Evolutionary conservation across 2,329 filamentous ascomycete species (phyloP).

Genomic region (Alternaria tenuissima): DNA sequence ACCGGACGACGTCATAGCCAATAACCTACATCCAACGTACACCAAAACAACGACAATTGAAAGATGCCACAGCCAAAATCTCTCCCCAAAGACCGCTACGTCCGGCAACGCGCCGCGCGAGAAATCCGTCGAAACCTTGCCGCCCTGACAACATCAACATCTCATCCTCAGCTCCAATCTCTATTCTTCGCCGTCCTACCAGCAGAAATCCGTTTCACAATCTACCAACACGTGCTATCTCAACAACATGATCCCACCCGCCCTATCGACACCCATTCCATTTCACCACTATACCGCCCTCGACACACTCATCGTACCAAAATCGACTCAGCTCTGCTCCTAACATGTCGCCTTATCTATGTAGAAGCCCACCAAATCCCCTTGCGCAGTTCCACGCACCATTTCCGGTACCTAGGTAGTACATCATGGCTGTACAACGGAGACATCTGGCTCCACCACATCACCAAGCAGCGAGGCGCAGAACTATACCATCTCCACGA

Average conservation of each 20-base stretch:
- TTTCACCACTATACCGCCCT: constrained; percentile 26
- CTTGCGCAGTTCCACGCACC: constrained; percentile 39
- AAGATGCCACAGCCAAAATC: constrained; percentile 9
- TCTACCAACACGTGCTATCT: constrained; percentile 24
- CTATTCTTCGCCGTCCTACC: constrained; percentile 34
- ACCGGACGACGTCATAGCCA: not conserved
- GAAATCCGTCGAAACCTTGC: constrained; percentile 26
- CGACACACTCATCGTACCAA: constrained; percentile 42
- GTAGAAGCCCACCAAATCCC: constrained; percentile 50
- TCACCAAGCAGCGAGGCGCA: constrained; percentile 29
- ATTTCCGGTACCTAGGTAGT: constrained; percentile 17
- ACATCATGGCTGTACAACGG: constrained; percentile 21
- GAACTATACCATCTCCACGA: constrained; percentile 36
- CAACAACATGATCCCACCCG: constrained; percentile 20
- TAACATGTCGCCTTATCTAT: constrained; percentile 52
- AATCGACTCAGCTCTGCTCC: constrained; percentile 43
- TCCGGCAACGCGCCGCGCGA: constrained; percentile 24
- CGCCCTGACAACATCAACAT: constrained; percentile 27
- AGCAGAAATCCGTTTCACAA: constrained; percentile 32
- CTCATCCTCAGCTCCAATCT: constrained; percentile 29
- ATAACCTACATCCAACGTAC: not conserved
- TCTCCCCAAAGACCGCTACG: constrained; percentile 11
- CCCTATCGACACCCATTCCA: constrained; percentile 14
- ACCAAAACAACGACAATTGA: not conserved
- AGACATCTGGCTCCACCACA: constrained; percentile 26